Base-by-base conservation (phyloP, 2,329 filamentous ascomycete genomes). In the Cladophialophora exuberans region DNA sequence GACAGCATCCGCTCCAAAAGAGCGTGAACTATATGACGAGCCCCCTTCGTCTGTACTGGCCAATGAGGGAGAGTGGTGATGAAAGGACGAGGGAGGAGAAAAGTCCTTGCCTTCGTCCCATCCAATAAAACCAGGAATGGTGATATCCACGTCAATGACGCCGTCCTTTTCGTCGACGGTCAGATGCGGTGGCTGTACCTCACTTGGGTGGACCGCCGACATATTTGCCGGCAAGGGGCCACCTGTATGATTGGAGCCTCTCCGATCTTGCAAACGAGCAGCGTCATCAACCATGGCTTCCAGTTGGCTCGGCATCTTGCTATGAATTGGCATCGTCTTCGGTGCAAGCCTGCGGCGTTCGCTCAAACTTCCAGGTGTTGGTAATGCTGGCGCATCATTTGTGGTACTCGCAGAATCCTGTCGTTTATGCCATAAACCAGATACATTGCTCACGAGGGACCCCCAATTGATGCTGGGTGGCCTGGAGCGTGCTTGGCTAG, bases 101-200 rank as follows among this genome's bases (percentile, higher is more conserved):
- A 47, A 20, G 10, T 6, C 17, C 38, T 54, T 60, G 11, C 43
- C 28, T 6, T 57, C 52, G 6, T 76, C 76, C 42, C 73, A 70
- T 13, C 60, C 54, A 7, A 75, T 73, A 70, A 78, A 77, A 7
- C 78, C 79, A 35, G 79, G 78, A 17, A 83, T 68, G 2, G 79
- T 78, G 41, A 84, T 76, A 54, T 83, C 80, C 45, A 84, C 80
- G 62, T 84, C 82, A 25, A 84, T 79, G n/a, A 84, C 76, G 1
- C 82, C 82, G 60, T 84, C 82, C 23, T 79, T 76, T 41, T 79
- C 61, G 31, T 65, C 61, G 3, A 65, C 64, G 9, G 47, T 57
- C 2, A 65, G 57, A n/a, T 54, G 52, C n/a, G 62, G 62, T 23
- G 61, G 49, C 9, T 45, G 52, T 20, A 49, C 45, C 6, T 59